Evolutionary conservation across 2,329 filamentous ascomycete species (phyloP), one percentile per base, ranked within the genome.

Genomic region (Periconia macrospinosa): DNA sequence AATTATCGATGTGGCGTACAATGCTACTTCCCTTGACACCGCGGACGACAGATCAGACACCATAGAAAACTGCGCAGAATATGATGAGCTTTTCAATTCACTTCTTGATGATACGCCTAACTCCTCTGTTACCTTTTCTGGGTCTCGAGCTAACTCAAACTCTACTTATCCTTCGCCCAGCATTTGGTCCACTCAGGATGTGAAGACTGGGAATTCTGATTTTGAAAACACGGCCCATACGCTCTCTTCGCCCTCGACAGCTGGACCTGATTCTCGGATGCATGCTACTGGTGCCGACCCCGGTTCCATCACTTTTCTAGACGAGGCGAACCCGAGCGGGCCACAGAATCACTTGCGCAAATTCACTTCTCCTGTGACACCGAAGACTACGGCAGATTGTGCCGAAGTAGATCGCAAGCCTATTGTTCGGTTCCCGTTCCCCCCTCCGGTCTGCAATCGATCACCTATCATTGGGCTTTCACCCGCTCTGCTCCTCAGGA

Each of bases 391-490:
- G 20, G 41, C 49, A 20, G 15, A 23, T 14, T 18, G 44, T 13
- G 27, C 41, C 35, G 30, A 41, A 8, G 47, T 61, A 2, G 45
- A 52, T 41, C 58, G 53, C 2, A 72, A 71, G 30, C 78, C 80
- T 0, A 83, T 86, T 53, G 74, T 77, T 7, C 78, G 84, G 20
- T 72, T 78, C 0, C 66, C 77, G 0, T 86, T 86, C 57, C 84
- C 83, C 8, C 42, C 55, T 5, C 71, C 74, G 17, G 71, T 83
- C 17, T 73, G 72, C 2, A 81, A 85, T 61, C 77, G 81, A 33
- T 84, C 83, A 19, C 78, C 78, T 2, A 75, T 87, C 6, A 72
- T 79, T 14, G 83, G 84, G 9, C 61, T 85, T 2, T 80, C 80
- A 0, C 73, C 79, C 1, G 66, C 72, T 10, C 72, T 65, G 0